Percentiles rank a stretch among this genome's conserved stretches.
These are phyloP conservation scores for Dioscorea alata DNA, from an alignment of 106 monocot species.

Conservation along the genomic window DNA sequence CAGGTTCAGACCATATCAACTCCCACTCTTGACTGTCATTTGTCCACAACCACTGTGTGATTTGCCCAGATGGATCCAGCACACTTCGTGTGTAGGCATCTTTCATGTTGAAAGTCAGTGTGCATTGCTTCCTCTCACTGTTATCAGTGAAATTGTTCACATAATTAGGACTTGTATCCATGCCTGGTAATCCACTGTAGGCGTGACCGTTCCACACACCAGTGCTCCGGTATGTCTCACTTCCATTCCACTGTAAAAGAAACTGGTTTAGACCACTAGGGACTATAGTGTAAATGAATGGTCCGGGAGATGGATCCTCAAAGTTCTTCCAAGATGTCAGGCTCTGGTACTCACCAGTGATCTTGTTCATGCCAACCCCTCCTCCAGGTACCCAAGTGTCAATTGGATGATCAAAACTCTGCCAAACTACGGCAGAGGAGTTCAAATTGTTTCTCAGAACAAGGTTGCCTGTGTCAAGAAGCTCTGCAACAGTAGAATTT, in stretches of 20 bases:
- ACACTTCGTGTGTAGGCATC: conserved; percentile 13
- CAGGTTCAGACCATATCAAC: conserved; percentile 8
- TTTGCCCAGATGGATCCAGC: conserved; percentile 17
- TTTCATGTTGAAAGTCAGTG: conserved; percentile 7
- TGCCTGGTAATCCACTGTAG: conserved; percentile 16
- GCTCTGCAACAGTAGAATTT: conserved; percentile 8
- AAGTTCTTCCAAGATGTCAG: conserved; percentile 28
- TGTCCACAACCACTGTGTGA: conserved; percentile 7
- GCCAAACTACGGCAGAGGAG: conserved; percentile 17
- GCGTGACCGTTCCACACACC: conserved; percentile 25
- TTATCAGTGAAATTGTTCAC: conserved; percentile 12
- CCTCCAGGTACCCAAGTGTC: conserved; percentile 19
- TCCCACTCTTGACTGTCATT: conserved; percentile 1
- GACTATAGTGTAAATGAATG: conserved; percentile 12
- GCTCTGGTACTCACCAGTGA: conserved; percentile 20
- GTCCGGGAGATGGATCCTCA: conserved; percentile 14
- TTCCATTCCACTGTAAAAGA: conserved; percentile 17
- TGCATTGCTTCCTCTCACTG: conserved; percentile 7
- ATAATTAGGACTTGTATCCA: background rate
- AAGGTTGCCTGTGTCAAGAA: conserved; percentile 34
- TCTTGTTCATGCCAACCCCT: conserved; percentile 23
- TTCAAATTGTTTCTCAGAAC: conserved; percentile 9
- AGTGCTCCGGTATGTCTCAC: conserved; percentile 18
- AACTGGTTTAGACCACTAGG: conserved; percentile 22
- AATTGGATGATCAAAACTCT: conserved; percentile 36